phyloP scores from a whole-genome alignment of 208 protist genomes.

The Trypanosoma lewisi region DNA sequence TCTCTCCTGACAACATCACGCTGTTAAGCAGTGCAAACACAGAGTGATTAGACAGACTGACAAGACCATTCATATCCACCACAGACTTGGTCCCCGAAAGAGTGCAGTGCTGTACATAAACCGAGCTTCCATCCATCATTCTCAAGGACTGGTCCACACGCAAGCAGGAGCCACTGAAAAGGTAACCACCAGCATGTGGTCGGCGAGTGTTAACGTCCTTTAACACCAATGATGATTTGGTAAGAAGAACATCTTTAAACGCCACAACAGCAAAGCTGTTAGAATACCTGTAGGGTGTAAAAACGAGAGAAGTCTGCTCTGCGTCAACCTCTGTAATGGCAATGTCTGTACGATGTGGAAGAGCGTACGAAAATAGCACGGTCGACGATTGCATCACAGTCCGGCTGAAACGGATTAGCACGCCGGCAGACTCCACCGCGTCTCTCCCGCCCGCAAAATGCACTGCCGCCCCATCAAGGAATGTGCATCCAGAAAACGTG shows the following conservation, averaged over 20 bases:
- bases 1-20: background rate
- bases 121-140: conserved; percentile 8
- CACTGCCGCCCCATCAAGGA: conserved; percentile 4
- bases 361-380: conserved; percentile 12
- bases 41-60: background rate
- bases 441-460: conserved; percentile 8
- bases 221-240: conserved; percentile 1
- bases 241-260: background rate
- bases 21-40: conserved; percentile 3
- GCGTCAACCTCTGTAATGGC: conserved; percentile 5
- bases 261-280: conserved; percentile 9
- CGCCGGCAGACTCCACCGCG: conserved; percentile 7
- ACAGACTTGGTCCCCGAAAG: background rate
- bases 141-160: background rate
- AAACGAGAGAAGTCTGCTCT: background rate
- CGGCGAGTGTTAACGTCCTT: background rate
- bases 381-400: conserved; percentile 7
- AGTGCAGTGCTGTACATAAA: conserved; percentile 8
- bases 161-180: background rate
- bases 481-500: conserved; percentile 7
- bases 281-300: conserved; percentile 1
- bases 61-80: background rate
- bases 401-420: background rate
- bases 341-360: conserved; percentile 7
- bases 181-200: background rate